These are phyloP conservation scores for Pleurotus giganteus DNA, from an alignment of 768 basidiomycete genomes.

Conservation along the genomic window DNA sequence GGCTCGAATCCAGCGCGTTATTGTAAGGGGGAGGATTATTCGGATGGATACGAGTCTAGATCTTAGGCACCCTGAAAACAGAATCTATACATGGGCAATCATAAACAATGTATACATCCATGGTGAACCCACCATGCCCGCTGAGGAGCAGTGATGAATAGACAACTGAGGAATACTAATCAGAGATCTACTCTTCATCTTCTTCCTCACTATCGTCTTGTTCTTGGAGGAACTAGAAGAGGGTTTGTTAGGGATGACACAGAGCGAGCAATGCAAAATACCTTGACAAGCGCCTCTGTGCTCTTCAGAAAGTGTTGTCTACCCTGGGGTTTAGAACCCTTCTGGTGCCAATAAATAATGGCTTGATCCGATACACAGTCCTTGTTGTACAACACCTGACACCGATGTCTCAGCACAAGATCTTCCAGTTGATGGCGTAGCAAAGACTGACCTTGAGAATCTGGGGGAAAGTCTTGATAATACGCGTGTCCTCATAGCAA, in stretches of 20 bases:
- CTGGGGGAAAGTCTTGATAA: conserved; percentile 93
- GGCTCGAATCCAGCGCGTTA: background rate
- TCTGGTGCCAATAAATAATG: conserved; percentile 97
- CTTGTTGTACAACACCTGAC: conserved; percentile 90
- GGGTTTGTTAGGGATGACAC: background rate
- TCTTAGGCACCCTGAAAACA: too few species aligned
- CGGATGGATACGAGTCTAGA: too few species aligned
- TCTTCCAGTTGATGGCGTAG: background rate
- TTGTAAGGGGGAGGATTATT: too few species aligned
- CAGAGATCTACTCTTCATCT: conserved; percentile 24
- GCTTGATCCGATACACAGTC: conserved; percentile 96
- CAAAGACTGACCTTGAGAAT: conserved; percentile 73
- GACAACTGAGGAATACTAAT: background rate
- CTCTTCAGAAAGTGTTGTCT: conserved; percentile 93
- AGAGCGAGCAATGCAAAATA: conserved; percentile 22
- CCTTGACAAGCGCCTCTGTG: conserved; percentile 88
- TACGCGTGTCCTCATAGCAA: conserved; percentile 94
- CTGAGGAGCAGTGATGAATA: background rate
- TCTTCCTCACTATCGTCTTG: conserved; percentile 79
- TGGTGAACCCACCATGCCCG: too few species aligned
- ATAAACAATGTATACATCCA: background rate
- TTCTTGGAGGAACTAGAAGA: conserved; percentile 79
- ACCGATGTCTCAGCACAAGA: background rate
- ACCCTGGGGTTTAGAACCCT: conserved; percentile 94
- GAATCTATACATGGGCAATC: background rate